phyloP scores from a whole-genome alignment of 441 rosid genomes.

The Gossypium lobatum region DNA sequence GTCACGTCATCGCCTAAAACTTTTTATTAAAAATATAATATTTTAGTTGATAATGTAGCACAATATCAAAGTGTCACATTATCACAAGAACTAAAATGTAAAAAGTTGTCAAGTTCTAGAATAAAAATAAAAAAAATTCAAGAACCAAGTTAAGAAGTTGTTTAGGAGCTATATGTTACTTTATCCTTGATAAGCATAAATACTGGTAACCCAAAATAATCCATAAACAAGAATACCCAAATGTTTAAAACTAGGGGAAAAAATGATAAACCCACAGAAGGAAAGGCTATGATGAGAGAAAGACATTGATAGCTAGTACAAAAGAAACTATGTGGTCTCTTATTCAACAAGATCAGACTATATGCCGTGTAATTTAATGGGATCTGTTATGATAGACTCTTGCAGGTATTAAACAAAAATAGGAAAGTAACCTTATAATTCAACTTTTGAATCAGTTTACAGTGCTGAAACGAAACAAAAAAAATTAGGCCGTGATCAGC shows the following conservation, averaged over 20 bases:
- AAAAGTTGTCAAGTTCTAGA: too few species aligned
- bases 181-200: too few species aligned
- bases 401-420: not conserved
- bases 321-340: not conserved
- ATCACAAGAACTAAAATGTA: too few species aligned
- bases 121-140: too few species aligned
- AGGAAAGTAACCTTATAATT: not conserved
- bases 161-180: too few species aligned
- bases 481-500: not conserved
- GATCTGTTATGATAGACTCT: not conserved
- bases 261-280: not conserved
- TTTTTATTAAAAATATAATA: too few species aligned
- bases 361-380: not conserved
- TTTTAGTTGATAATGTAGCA: too few species aligned
- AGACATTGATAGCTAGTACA: not conserved
- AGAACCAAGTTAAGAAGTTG: too few species aligned
- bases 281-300: not conserved
- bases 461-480: not conserved
- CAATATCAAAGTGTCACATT: too few species aligned
- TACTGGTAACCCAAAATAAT: too few species aligned
- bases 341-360: not conserved
- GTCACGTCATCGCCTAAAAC: too few species aligned
- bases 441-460: conserved; percentile 13
- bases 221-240: not conserved
- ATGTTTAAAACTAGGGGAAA: not conserved